Conservation (phyloP, 2,329 filamentous ascomycete species). For the Microsporum ferrugineum region DNA sequence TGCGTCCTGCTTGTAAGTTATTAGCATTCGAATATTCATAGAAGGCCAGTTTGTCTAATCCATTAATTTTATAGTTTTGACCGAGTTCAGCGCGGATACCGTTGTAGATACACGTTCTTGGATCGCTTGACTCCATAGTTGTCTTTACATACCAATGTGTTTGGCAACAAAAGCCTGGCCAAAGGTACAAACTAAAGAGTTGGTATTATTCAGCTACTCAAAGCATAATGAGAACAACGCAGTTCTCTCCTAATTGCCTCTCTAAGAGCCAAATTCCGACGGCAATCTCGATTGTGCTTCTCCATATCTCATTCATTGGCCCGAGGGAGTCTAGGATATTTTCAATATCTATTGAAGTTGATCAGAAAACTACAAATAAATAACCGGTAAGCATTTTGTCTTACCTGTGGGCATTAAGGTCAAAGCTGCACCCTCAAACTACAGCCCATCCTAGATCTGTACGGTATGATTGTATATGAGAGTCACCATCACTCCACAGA, state of each 20-base stretch:
- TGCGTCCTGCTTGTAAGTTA: not conserved
- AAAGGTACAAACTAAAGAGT: not conserved
- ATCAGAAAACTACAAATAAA: not conserved
- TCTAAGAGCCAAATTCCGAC: slow-evolving; percentile 5
- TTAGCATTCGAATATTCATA: not conserved
- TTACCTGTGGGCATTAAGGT: slow-evolving; percentile 5
- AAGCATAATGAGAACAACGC: not conserved
- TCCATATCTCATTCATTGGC: slow-evolving; percentile 5
- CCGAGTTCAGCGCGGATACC: not conserved
- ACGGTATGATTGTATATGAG: slow-evolving; percentile 3
- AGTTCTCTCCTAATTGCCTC: slow-evolving; percentile 3
- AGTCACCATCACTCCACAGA: slow-evolving; percentile 5
- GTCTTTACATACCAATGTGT: not conserved
- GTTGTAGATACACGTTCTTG: slow-evolving; percentile 2
- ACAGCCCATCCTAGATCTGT: not conserved
- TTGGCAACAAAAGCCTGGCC: not conserved
- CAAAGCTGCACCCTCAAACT: not conserved
- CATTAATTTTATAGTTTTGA: slow-evolving; percentile 4
- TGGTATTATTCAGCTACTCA: not conserved
- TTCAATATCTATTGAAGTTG: slow-evolving; percentile 4
- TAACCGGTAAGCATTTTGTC: not conserved
- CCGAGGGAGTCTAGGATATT: slow-evolving; percentile 2
- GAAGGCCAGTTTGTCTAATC: not conserved
- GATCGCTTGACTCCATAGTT: slow-evolving; percentile 3
- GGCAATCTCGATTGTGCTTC: slow-evolving; percentile 2